Evolutionary conservation across 2,329 filamentous ascomycete genomes (phyloP).

Genomic region (Ophiognomonia clavigignenti-juglandacearum): DNA sequence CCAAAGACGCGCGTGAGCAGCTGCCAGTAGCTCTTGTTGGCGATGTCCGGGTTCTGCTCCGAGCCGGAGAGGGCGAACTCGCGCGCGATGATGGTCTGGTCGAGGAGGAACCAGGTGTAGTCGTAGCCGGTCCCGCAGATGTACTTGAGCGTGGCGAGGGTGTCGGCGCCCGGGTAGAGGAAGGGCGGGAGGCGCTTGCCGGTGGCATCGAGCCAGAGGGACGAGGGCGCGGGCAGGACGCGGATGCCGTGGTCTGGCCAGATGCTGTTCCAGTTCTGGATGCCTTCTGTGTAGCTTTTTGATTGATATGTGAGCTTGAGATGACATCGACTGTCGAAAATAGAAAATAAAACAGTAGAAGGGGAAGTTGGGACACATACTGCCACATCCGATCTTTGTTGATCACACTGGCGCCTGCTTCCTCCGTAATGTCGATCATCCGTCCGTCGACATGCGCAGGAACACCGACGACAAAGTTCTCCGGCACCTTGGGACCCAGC

Average conservation of each 20-base stretch:
- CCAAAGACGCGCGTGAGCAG: slow-evolving; percentile 46
- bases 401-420: slow-evolving; percentile 48
- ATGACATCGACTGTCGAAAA: not conserved
- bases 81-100: slow-evolving; percentile 53
- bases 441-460: slow-evolving; percentile 61
- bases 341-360: not conserved
- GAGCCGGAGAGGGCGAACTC: slow-evolving; percentile 60
- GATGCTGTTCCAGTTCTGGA: slow-evolving; percentile 58
- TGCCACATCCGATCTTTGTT: slow-evolving; percentile 64
- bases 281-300: slow-evolving; percentile 50
- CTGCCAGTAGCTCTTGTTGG: slow-evolving; percentile 50
- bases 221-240: slow-evolving; percentile 55
- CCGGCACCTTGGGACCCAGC: slow-evolving; percentile 50
- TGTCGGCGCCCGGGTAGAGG: slow-evolving; percentile 54
- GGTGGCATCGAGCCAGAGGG: slow-evolving; percentile 57
- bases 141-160: slow-evolving; percentile 51
- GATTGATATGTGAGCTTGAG: not conserved
- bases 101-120: slow-evolving; percentile 59
- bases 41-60: slow-evolving; percentile 59
- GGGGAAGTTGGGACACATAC: slow-evolving; percentile 2
- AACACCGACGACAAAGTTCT: slow-evolving; percentile 55
- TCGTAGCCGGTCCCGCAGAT: slow-evolving; percentile 58
- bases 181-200: slow-evolving; percentile 53
- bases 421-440: slow-evolving; percentile 54
- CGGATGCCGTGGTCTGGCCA: slow-evolving; percentile 59